A percentile compares a stretch with the other conserved stretches of the same genome.
Evolutionary conservation across 2,329 filamentous ascomycete genomes (phyloP).

Genomic region (Fusarium austroafricanum): DNA sequence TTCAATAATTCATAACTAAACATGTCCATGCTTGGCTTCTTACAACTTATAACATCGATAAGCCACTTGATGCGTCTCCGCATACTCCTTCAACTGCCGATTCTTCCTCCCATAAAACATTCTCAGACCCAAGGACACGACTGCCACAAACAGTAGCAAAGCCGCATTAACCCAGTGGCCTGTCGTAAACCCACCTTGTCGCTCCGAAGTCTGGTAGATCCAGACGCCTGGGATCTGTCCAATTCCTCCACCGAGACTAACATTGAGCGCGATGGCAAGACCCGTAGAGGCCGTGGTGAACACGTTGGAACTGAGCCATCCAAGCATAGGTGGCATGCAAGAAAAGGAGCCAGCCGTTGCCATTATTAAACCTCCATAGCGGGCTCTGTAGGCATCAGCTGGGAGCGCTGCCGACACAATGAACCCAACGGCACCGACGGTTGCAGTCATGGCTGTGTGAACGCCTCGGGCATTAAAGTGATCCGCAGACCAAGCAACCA

Average conservation of each 20-base stretch:
- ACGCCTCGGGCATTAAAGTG: constrained; percentile 65
- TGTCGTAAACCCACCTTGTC: constrained; percentile 71
- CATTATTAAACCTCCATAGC: constrained; percentile 78
- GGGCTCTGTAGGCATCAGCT: constrained; percentile 65
- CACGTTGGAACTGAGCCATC: constrained; percentile 77
- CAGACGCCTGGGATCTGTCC: constrained; percentile 79
- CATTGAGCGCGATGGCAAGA: constrained; percentile 76
- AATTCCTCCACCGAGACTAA: constrained; percentile 72
- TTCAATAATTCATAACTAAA: constrained; percentile 8
- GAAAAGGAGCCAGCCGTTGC: constrained; percentile 74
- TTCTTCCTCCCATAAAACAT: constrained; percentile 66
- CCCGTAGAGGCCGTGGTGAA: constrained; percentile 73
- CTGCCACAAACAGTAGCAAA: constrained; percentile 68
- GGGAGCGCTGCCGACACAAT: constrained; percentile 73
- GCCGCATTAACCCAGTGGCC: constrained; percentile 76
- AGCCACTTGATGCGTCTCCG: constrained; percentile 48
- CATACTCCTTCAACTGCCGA: constrained; percentile 49
- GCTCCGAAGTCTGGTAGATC: constrained; percentile 76
- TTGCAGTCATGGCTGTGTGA: constrained; percentile 57
- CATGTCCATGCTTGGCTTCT: background rate
- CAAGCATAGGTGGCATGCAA: constrained; percentile 75
- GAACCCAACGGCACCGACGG: constrained; percentile 62
- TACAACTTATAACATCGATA: constrained; percentile 57
- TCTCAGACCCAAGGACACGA: constrained; percentile 65
- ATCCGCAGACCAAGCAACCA: constrained; percentile 70